Percentiles rank a stretch among this genome's conserved stretches.
Conservation (phyloP, 169 alveolate genomes). For the Cryptosporidium tyzzeri region DNA sequence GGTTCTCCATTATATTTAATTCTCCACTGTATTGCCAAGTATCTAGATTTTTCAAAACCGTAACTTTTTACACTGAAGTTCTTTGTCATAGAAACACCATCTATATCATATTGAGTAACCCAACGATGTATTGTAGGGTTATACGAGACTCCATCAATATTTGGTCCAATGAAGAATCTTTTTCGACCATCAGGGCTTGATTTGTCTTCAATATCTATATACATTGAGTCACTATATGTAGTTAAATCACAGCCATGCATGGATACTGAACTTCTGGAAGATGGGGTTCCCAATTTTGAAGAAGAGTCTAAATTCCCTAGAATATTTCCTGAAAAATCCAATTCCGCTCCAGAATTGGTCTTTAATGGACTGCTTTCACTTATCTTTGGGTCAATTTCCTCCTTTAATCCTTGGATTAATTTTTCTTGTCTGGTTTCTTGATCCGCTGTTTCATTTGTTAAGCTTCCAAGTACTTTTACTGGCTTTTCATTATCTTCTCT, state of each 20-base stretch:
- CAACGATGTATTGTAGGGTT: constrained; percentile 69
- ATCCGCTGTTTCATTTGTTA: background rate
- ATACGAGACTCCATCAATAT: constrained; percentile 55
- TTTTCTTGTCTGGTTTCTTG: background rate
- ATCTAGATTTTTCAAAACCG: constrained; percentile 73
- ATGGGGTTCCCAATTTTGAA: background rate
- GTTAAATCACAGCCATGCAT: background rate
- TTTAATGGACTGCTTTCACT: background rate
- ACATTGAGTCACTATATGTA: constrained; percentile 30
- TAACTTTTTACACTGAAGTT: constrained; percentile 71
- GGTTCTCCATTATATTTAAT: constrained; percentile 68
- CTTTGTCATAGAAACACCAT: constrained; percentile 43
- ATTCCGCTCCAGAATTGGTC: background rate
- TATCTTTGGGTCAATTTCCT: background rate
- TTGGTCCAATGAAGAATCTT: constrained; percentile 71
- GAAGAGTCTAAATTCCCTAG: background rate
- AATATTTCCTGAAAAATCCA: background rate
- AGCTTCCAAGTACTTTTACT: background rate
- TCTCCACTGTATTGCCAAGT: constrained; percentile 68
- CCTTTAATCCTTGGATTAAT: background rate
- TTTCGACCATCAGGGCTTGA: constrained; percentile 29
- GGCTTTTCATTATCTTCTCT: background rate
- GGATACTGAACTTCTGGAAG: constrained; percentile 21
- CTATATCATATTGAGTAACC: constrained; percentile 70
- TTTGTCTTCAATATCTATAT: constrained; percentile 51